Base-by-base conservation (phyloP, 2,329 filamentous ascomycete genomes). In the Myriosclerotinia duriaeana region DNA sequence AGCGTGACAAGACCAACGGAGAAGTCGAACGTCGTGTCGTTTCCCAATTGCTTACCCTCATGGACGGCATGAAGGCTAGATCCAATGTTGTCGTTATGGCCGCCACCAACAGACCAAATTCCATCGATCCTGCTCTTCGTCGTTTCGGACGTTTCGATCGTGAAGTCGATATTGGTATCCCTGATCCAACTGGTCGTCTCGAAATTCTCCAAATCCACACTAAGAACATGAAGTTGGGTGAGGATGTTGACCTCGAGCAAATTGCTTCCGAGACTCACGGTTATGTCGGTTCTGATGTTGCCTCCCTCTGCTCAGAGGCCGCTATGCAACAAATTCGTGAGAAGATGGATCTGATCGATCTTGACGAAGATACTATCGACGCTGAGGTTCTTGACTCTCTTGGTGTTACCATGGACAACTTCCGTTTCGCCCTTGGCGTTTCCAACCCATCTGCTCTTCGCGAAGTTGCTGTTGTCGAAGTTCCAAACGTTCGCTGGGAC, bases 241-340 rank as follows among this genome's bases (percentile, higher is more conserved):
- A 98, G 67, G 95, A 98, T 74, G 95, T 99, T 69, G 95, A 99
- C 76, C 87, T 99, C 54, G 94, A 97, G 84, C 89, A 93, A 76
- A 97, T 99, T 76, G 95, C 95, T 65, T 88, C 95, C 40, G 95
- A 99, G 84, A 99, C 95, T 56, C 95, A 99, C 83, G 95, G 95
- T 82, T 99, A 98, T 76, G 95, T 99, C 72, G 95, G 95, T 84
- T 98, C 95, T 42, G 95, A 99, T 89, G 85, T 99, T 79, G 95
- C 95, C 68, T 96, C 95, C 40, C 92, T 99, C 69, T 99, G 95
- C 83, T 99, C 95, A 8, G 95, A 99, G 82, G 95, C 95, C 78
- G 95, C 95, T 71, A 99, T 99, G 95, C 95, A 99, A 80, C 95
- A 99, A 83, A 99, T 99, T 80, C 94, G 95, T 83, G 95, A 99